Base-by-base conservation (phyloP, 2,329 filamentous ascomycete species). In the Penicillium hordei region DNA sequence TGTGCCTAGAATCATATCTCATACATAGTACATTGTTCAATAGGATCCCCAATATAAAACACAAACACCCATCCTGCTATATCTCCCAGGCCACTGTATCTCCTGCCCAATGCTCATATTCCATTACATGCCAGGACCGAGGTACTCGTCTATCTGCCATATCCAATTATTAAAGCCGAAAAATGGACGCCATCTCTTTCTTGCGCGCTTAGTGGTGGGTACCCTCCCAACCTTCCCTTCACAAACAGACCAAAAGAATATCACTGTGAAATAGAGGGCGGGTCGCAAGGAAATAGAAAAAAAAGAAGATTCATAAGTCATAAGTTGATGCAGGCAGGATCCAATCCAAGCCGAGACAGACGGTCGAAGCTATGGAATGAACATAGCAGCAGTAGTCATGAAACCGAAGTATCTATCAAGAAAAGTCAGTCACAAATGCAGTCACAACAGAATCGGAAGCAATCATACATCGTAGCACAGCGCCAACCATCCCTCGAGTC, bases 401-500 rank as follows among this genome's bases (percentile, higher is more conserved):
- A 75, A 76, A 5, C 70, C 71, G 43, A 76, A 76, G 56, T 76
- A 76, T 57, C 75, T 76, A 38, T 5, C 5, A 12, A 21, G 13
- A 45, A 44, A 38, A 1, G 51, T 54, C 5, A 60, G 46, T 48
- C n/a, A 27, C 48, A 46, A 45, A 31, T 4, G n/a, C 31, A 36
- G 4, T 12, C n/a, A 36, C 27, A 23, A 23, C n/a, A 44, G 10
- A 38, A 29, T 39, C 8, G 4, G 2, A 40, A 44, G 13, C 12
- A 52, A 27, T 65, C 74, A 49, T 75, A 76, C 75, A 75, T 48
- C 25, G 65, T 67, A 40, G 74, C 74, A 63, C 70, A 75, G 54
- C 70, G 70, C 75, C 75, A 76, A 9, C 74, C 75, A 68, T 76
- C 74, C 42, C 67, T 67, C 1, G 74, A 73, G 38, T 74, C 72